A percentile compares a stretch with the other conserved stretches of the same genome.
Conservation (phyloP, 345 rosid genomes). For the Erodium maritimum region DNA sequence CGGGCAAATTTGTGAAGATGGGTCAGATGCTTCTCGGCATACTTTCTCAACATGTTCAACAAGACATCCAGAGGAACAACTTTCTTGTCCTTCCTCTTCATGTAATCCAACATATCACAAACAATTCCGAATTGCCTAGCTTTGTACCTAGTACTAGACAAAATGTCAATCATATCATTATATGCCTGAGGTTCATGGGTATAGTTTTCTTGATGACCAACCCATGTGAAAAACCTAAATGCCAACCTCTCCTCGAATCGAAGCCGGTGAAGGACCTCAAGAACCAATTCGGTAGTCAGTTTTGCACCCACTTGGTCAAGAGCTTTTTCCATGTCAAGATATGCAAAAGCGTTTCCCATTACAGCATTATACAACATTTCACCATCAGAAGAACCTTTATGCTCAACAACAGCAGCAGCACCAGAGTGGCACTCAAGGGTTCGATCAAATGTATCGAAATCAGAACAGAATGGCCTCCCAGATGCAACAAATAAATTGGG, state of each 20-base stretch:
- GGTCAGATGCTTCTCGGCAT: constrained; percentile 64
- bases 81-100: constrained; percentile 51
- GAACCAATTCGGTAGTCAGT: constrained; percentile 50
- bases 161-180: constrained; percentile 69
- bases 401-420: constrained; percentile 10
- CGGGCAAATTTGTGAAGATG: constrained; percentile 80
- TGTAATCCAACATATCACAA: constrained; percentile 71
- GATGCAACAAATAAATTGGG: not conserved
- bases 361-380: constrained; percentile 36
- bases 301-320: constrained; percentile 39
- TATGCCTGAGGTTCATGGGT: constrained; percentile 51
- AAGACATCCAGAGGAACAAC: constrained; percentile 48
- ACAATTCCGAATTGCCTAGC: constrained; percentile 65
- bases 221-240: constrained; percentile 76
- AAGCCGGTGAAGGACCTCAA: constrained; percentile 52
- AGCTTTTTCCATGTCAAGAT: constrained; percentile 45
- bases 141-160: constrained; percentile 76
- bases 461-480: constrained; percentile 13
- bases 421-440: not conserved
- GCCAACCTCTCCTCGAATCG: constrained; percentile 68
- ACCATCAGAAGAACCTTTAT: constrained; percentile 25
- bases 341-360: constrained; percentile 27
- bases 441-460: constrained; percentile 2
- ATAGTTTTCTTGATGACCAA: constrained; percentile 45
- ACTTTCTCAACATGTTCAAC: constrained; percentile 43